These are phyloP conservation scores for Candida ortonii DNA, from an alignment of 805 yeast species.

Conservation along the genomic window DNA sequence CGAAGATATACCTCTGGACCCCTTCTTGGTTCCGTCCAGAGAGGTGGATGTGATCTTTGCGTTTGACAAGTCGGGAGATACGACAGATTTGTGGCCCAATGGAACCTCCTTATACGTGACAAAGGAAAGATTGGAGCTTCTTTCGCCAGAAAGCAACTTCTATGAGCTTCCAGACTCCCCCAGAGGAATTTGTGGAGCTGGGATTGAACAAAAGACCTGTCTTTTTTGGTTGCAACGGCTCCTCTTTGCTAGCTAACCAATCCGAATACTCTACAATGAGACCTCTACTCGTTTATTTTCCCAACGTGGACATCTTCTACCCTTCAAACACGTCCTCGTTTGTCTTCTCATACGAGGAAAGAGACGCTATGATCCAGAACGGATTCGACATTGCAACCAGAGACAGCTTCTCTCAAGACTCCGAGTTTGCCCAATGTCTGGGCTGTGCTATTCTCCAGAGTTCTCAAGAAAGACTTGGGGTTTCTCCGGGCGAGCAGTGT, in stretches of 20 bases:
- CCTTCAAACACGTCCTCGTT: slow-evolving; percentile 63
- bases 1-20: slow-evolving; percentile 63
- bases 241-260: slow-evolving; percentile 43
- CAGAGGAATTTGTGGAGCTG: slow-evolving; percentile 49
- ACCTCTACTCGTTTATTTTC: slow-evolving; percentile 72
- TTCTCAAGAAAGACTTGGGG: slow-evolving; percentile 61
- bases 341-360: slow-evolving; percentile 55
- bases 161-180: slow-evolving; percentile 68
- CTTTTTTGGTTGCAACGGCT: slow-evolving; percentile 78
- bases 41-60: slow-evolving; percentile 62
- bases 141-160: slow-evolving; percentile 55
- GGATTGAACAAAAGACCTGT: slow-evolving; percentile 64
- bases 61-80: slow-evolving; percentile 62
- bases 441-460: slow-evolving; percentile 81
- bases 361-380: slow-evolving; percentile 58
- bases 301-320: slow-evolving; percentile 60
- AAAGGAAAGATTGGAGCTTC: slow-evolving; percentile 44
- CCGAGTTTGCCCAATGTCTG: slow-evolving; percentile 68
- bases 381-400: slow-evolving; percentile 69
- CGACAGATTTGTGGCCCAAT: slow-evolving; percentile 57
- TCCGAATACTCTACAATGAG: slow-evolving; percentile 39
- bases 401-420: slow-evolving; percentile 55
- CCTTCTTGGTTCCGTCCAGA: slow-evolving; percentile 58
- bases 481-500: slow-evolving; percentile 61
- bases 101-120: slow-evolving; percentile 56